These are phyloP conservation scores for Cyberlindnera meyerae DNA, from an alignment of 805 yeast species.

Conservation along the genomic window DNA sequence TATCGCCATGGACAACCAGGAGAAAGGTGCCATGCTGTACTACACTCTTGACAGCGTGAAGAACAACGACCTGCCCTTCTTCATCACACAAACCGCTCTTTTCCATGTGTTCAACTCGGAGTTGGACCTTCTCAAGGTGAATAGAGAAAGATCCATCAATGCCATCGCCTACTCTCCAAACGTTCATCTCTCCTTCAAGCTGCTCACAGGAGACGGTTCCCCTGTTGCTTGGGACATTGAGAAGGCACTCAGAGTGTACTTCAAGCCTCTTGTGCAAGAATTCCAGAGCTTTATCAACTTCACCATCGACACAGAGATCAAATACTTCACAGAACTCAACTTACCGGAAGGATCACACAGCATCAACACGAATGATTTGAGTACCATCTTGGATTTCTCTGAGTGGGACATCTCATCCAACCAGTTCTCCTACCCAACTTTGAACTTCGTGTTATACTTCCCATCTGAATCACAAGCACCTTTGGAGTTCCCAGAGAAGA, in stretches of 20 bases:
- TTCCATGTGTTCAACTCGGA: constrained; percentile 43
- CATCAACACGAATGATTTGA: constrained; percentile 45
- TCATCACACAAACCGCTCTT: constrained; percentile 47
- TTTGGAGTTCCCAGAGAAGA: constrained; percentile 31
- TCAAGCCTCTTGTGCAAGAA: constrained; percentile 50
- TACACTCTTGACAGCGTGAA: constrained; percentile 43
- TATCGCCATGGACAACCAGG: constrained; percentile 38
- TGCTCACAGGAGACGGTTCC: constrained; percentile 64
- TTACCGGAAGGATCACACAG: constrained; percentile 27
- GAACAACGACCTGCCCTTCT: constrained; percentile 59
- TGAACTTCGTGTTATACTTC: constrained; percentile 67
- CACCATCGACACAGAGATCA: constrained; percentile 73
- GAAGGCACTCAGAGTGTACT: constrained; percentile 40
- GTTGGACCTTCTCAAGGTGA: constrained; percentile 25
- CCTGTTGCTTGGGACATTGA: constrained; percentile 74
- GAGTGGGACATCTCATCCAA: constrained; percentile 69
- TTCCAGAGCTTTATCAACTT: constrained; percentile 60
- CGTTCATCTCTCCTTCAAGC: constrained; percentile 71
- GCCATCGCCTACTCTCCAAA: constrained; percentile 44
- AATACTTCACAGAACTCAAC: constrained; percentile 46
- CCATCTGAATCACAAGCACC: constrained; percentile 49
- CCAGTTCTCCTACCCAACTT: constrained; percentile 55
- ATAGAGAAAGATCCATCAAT: constrained; percentile 21
- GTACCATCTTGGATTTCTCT: constrained; percentile 77
- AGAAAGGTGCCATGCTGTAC: constrained; percentile 35